Conservation (phyloP, 2,329 filamentous ascomycete species). For the Scopulariopsis brevicaulis region DNA sequence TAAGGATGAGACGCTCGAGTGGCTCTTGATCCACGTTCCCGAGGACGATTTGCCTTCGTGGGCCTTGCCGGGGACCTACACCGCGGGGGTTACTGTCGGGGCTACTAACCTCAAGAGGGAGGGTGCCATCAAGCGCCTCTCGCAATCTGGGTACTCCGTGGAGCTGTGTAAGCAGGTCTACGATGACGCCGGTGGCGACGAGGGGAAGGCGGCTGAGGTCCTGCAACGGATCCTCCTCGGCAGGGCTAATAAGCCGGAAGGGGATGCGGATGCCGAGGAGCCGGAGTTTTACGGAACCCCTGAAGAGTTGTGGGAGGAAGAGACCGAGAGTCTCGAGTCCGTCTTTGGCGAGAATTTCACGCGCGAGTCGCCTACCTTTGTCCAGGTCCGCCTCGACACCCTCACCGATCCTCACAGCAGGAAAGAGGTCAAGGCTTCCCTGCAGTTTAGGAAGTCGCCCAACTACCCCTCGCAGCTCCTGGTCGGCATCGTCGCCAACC, state of each 20-base stretch:
- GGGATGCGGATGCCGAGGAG: constrained; percentile 31
- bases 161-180: constrained; percentile 75
- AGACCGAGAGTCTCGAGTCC: constrained; percentile 71
- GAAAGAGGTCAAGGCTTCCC: constrained; percentile 36
- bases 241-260: constrained; percentile 8
- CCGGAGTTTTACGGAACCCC: constrained; percentile 35
- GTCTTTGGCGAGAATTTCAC: constrained; percentile 71
- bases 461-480: constrained; percentile 64
- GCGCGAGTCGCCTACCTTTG: constrained; percentile 48
- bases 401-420: constrained; percentile 33
- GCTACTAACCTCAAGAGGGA: constrained; percentile 73
- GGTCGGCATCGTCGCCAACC: constrained; percentile 54
- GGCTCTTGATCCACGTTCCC: constrained; percentile 92
- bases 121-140: constrained; percentile 69
- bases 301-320: constrained; percentile 69
- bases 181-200: constrained; percentile 58
- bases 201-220: constrained; percentile 65
- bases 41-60: constrained; percentile 92
- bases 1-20: constrained; percentile 84
- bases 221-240: constrained; percentile 48
- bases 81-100: constrained; percentile 78
- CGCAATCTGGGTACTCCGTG: constrained; percentile 71
- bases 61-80: constrained; percentile 86
- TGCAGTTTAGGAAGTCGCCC: constrained; percentile 61
- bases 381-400: constrained; percentile 55